Evolutionary conservation across 2,329 filamentous ascomycete species (phyloP).

Genomic region (Saccharata proteae): DNA sequence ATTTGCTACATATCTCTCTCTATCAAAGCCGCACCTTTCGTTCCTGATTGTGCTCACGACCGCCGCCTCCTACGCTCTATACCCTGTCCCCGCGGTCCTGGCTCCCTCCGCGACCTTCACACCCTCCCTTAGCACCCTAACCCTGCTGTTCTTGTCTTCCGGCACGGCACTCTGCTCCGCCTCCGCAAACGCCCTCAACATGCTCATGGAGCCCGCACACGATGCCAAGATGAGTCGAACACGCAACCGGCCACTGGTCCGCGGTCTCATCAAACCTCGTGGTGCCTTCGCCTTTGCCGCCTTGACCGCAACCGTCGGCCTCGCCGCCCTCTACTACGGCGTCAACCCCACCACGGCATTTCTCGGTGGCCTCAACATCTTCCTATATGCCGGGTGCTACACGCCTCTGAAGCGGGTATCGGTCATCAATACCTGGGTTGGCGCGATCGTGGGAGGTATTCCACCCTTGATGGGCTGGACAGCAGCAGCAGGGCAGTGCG

Average conservation of each 20-base stretch:
- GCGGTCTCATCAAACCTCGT: slow-evolving; percentile 60
- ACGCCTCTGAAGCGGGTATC: slow-evolving; percentile 84
- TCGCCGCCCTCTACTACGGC: slow-evolving; percentile 67
- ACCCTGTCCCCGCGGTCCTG: slow-evolving; percentile 81
- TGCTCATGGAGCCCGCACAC: slow-evolving; percentile 85
- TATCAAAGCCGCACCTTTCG: slow-evolving; percentile 90
- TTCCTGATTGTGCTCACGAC: slow-evolving; percentile 84
- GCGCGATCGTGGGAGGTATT: slow-evolving; percentile 83
- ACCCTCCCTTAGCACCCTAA: slow-evolving; percentile 79
- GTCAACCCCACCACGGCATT: slow-evolving; percentile 90
- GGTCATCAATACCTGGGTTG: slow-evolving; percentile 87
- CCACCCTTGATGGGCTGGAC: slow-evolving; percentile 98
- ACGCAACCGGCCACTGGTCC: slow-evolving; percentile 75
- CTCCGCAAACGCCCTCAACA: slow-evolving; percentile 88
- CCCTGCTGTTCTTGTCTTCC: slow-evolving; percentile 79
- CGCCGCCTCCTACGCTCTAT: slow-evolving; percentile 83
- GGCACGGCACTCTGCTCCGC: slow-evolving; percentile 85
- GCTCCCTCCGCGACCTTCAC: slow-evolving; percentile 52
- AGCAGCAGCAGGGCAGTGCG: slow-evolving; percentile 79
- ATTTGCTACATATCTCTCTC: slow-evolving; percentile 70
- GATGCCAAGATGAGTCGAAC: slow-evolving; percentile 94
- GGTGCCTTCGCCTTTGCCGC: slow-evolving; percentile 69
- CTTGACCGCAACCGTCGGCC: slow-evolving; percentile 56
- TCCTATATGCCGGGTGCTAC: slow-evolving; percentile 82
- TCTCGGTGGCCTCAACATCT: slow-evolving; percentile 73